phyloP scores from a whole-genome alignment of 331 rosid genomes.

The Quercus tomentella region DNA sequence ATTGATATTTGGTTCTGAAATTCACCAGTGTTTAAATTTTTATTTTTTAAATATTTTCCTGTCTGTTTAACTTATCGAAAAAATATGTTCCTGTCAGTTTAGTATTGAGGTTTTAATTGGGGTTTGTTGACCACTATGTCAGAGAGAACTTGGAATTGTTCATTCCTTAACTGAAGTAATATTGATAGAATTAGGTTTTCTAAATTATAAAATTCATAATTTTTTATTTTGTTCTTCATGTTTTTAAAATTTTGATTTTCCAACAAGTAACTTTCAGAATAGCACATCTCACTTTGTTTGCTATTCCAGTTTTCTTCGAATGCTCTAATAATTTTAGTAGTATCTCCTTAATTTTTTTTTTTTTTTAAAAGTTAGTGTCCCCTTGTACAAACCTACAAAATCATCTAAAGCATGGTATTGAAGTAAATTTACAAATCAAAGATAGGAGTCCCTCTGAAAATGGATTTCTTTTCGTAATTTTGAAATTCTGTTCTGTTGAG shows the following conservation, averaged over 20 bases:
- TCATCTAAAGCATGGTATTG: not conserved
- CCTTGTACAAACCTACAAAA: not conserved
- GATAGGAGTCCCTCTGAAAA: not conserved
- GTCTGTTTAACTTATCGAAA: not conserved
- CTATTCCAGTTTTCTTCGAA: too few relatives aligned
- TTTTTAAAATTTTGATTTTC: not conserved
- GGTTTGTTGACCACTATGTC: not conserved
- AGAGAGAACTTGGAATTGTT: not conserved
- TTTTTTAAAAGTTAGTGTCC: not conserved
- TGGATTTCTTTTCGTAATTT: not conserved
- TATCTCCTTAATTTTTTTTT: not conserved
- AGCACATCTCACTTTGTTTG: not conserved
- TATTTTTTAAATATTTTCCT: not conserved
- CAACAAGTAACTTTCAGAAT: conserved; percentile 5
- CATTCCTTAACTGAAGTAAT: conserved; percentile 2
- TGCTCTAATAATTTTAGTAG: not conserved
- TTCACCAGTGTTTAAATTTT: not conserved
- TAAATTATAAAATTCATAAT: not conserved
- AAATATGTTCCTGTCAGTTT: not conserved
- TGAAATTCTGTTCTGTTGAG: not conserved
- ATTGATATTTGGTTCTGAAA: not conserved
- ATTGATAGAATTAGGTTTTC: not conserved
- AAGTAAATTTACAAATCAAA: not conserved
- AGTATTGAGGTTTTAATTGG: not conserved
- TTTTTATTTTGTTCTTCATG: not conserved